phyloP scores from a whole-genome alignment of 2,329 filamentous ascomycete genomes.

The Orbilia javanica region DNA sequence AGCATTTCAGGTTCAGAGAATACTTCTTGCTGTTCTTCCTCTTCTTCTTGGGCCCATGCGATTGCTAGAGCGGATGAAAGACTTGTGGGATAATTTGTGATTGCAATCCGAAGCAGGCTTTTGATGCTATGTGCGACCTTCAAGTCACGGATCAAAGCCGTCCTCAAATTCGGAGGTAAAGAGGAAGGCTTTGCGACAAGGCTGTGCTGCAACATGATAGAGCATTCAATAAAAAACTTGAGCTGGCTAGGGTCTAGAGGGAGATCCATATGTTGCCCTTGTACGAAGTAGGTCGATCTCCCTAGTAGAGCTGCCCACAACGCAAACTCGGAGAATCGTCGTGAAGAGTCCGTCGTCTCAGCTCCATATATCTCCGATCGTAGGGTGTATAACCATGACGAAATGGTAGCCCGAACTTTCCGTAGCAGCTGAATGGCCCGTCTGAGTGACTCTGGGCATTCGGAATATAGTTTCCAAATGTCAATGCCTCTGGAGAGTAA shows the following conservation, averaged over 20 bases:
- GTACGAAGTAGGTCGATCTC: constrained; percentile 66
- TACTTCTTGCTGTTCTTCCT: background rate
- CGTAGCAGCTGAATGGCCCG: constrained; percentile 64
- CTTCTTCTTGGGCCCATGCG: constrained; percentile 46
- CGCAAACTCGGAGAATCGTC: constrained; percentile 67
- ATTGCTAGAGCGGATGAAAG: constrained; percentile 25
- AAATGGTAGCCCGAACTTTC: constrained; percentile 66
- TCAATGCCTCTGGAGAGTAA: constrained; percentile 66
- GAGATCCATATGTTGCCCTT: constrained; percentile 21
- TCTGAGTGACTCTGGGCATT: constrained; percentile 35
- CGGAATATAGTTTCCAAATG: constrained; percentile 61
- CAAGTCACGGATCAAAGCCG: constrained; percentile 16
- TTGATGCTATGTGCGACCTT: constrained; percentile 23
- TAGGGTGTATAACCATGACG: constrained; percentile 69
- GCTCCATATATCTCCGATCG: constrained; percentile 67
- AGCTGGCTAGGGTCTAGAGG: constrained; percentile 6
- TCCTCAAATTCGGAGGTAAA: constrained; percentile 15
- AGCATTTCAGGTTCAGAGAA: constrained; percentile 24
- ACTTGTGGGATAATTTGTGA: background rate
- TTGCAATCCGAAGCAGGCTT: background rate
- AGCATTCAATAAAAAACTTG: constrained; percentile 40
- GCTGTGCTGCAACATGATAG: constrained; percentile 40
- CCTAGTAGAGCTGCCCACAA: constrained; percentile 73
- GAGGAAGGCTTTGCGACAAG: constrained; percentile 25
- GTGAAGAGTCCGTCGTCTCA: constrained; percentile 64